Conservation (phyloP, 1,284 basidiomycete species). For the Austroboletus niveus region DNA sequence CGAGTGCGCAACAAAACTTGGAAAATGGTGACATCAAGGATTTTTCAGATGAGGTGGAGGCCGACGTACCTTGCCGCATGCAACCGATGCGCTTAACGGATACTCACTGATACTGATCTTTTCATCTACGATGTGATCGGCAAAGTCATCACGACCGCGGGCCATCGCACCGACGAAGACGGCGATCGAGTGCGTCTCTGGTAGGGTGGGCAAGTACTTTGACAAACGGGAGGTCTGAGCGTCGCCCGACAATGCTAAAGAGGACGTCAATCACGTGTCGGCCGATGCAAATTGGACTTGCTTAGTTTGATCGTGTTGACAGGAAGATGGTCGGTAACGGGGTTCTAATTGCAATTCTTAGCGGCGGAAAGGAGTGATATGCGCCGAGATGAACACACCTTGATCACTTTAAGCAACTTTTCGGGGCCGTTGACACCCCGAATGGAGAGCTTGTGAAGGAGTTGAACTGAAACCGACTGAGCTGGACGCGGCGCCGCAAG, state of each 20-base stretch:
- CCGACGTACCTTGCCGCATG: constrained; percentile 85
- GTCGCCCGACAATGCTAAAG: constrained; percentile 86
- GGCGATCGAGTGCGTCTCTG: constrained; percentile 86
- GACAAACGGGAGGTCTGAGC: constrained; percentile 83
- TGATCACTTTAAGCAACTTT: constrained; percentile 96
- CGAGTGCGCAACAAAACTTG: constrained; percentile 70
- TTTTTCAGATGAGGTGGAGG: background rate
- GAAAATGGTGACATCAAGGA: constrained; percentile 3
- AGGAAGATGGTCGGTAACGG: constrained; percentile 93
- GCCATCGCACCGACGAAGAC: constrained; percentile 99
- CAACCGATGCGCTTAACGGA: constrained; percentile 90
- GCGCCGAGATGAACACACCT: constrained; percentile 45
- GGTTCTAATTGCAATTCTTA: constrained; percentile 61
- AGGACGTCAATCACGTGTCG: constrained; percentile 16
- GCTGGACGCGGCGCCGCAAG: background rate
- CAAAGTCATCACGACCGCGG: constrained; percentile 93
- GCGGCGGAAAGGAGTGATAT: background rate
- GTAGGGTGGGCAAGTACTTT: constrained; percentile 78
- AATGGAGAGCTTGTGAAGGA: constrained; percentile 95
- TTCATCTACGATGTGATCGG: constrained; percentile 93
- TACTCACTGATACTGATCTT: constrained; percentile 98
- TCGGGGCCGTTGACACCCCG: constrained; percentile 95
- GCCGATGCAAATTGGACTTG: constrained; percentile 39
- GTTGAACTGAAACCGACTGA: constrained; percentile 71
- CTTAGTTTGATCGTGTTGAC: constrained; percentile 95